Percentiles rank a stretch among this genome's conserved stretches.
phyloP scores from a whole-genome alignment of 1,139 yeast genomes.

The Hyphopichia khmerensis region DNA sequence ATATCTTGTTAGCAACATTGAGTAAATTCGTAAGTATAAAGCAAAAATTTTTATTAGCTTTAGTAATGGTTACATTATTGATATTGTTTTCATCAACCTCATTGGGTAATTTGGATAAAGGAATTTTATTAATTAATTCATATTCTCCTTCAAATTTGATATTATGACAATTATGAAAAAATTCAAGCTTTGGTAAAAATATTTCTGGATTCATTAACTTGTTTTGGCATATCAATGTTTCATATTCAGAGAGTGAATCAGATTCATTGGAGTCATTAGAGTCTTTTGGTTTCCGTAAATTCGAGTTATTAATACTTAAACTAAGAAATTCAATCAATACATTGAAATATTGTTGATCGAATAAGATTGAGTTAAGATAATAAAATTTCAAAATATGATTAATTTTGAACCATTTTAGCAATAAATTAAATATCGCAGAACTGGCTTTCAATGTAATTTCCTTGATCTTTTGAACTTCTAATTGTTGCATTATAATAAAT shows the following conservation, averaged over 20 bases:
- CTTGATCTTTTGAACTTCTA: constrained; percentile 59
- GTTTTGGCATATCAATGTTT: constrained; percentile 33
- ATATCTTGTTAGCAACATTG: constrained; percentile 40
- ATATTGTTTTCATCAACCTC: constrained; percentile 26
- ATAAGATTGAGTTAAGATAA: constrained; percentile 66
- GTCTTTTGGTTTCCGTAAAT: constrained; percentile 22
- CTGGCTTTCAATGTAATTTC: constrained; percentile 67
- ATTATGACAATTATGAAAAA: constrained; percentile 42
- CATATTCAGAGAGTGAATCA: constrained; percentile 37
- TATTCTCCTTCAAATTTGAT: constrained; percentile 8
- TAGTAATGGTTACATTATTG: constrained; percentile 26
- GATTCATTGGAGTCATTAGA: constrained; percentile 8
- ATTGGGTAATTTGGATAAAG: constrained; percentile 26
- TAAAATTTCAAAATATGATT: constrained; percentile 80
- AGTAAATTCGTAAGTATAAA: constrained; percentile 46
- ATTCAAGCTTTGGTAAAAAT: constrained; percentile 36
- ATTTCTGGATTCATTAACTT: constrained; percentile 48
- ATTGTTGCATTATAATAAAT: constrained; percentile 33
- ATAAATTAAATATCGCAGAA: constrained; percentile 48
- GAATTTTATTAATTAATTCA: constrained; percentile 30
- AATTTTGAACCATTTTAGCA: constrained; percentile 76
- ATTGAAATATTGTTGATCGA: constrained; percentile 68
- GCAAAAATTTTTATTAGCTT: constrained; percentile 45
- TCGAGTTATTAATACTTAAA: constrained; percentile 36
- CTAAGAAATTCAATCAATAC: constrained; percentile 38